Evolutionary conservation across 148 eudicot genomes (phyloP).

Genomic region (Camellia lanceoleosa): DNA sequence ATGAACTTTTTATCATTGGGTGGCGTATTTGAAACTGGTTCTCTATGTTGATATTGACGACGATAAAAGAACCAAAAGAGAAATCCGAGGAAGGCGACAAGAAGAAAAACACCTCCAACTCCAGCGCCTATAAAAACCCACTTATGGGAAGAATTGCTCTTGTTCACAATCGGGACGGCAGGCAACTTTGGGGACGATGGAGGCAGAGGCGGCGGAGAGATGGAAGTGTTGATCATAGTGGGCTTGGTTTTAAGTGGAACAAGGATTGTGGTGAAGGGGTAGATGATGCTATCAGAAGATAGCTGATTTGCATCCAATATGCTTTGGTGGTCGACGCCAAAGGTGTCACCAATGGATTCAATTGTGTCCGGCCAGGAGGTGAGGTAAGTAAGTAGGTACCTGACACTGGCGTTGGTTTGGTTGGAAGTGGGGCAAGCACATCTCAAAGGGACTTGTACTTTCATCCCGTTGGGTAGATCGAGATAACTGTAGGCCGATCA

Average conservation of each 20-base stretch:
- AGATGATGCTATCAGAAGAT: slow-evolving; percentile 23
- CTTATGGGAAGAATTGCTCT: slow-evolving; percentile 39
- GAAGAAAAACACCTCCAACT: slow-evolving; percentile 42
- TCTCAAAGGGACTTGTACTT: slow-evolving; percentile 49
- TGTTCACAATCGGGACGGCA: not conserved
- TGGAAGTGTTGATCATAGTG: slow-evolving; percentile 24
- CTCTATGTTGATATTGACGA: slow-evolving; percentile 7
- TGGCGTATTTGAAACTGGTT: not conserved
- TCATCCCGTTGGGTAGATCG: slow-evolving; percentile 11
- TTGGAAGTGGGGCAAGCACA: slow-evolving; percentile 69
- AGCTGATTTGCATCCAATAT: slow-evolving; percentile 62
- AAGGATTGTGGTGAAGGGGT: slow-evolving; percentile 53
- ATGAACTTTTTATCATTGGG: slow-evolving; percentile 8
- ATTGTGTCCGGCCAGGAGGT: slow-evolving; percentile 32
- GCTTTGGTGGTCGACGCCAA: slow-evolving; percentile 29
- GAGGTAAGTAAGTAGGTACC: slow-evolving; percentile 45
- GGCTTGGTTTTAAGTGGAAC: slow-evolving; percentile 54
- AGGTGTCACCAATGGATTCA: slow-evolving; percentile 29
- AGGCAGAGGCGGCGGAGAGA: slow-evolving; percentile 25
- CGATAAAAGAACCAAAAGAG: slow-evolving; percentile 35
- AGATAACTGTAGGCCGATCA: slow-evolving; percentile 19
- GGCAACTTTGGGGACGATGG: slow-evolving; percentile 10
- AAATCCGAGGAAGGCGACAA: slow-evolving; percentile 19
- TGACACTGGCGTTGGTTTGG: slow-evolving; percentile 39
- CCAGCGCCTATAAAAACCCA: slow-evolving; percentile 53